phyloP scores from a whole-genome alignment of 164 flowering plant species.

The Berberis thunbergii region DNA sequence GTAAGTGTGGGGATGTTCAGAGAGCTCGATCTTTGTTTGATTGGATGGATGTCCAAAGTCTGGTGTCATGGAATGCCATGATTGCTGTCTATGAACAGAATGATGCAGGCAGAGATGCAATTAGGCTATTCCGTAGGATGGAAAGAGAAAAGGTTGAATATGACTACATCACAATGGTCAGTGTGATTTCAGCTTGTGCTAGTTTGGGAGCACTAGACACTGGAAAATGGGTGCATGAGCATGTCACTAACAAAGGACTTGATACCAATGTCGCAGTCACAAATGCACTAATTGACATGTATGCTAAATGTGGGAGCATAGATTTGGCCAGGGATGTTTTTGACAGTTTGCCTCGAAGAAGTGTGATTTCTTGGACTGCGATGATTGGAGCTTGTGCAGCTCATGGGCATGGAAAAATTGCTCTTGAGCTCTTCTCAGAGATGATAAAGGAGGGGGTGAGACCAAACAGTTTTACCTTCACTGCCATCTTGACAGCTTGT shows the following conservation, averaged over 20 bases:
- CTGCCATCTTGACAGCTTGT: constrained; percentile 26
- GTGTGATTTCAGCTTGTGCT: constrained; percentile 35
- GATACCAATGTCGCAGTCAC: constrained; percentile 14
- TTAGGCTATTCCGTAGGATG: constrained; percentile 29
- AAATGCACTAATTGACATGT: constrained; percentile 56
- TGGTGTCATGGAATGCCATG: constrained; percentile 34
- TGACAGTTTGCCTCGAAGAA: constrained; percentile 16
- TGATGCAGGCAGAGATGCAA: constrained; percentile 13
- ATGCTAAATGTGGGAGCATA: constrained; percentile 46
- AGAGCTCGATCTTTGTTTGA: constrained; percentile 23
- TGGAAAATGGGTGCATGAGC: constrained; percentile 27
- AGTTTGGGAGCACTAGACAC: constrained; percentile 21
- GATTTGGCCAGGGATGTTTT: constrained; percentile 24
- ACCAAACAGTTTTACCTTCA: constrained; percentile 27
- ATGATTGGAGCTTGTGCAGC: constrained; percentile 26
- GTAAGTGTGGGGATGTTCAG: constrained; percentile 21
- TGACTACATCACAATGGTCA: constrained; percentile 24
- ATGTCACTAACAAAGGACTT: constrained; percentile 18
- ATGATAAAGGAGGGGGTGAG: constrained; percentile 20
- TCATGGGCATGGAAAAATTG: constrained; percentile 21
- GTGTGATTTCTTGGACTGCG: constrained; percentile 27
- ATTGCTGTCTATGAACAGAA: constrained; percentile 29
- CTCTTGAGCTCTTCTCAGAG: constrained; percentile 19
- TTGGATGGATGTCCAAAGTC: constrained; percentile 13
- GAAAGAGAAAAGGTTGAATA: constrained; percentile 17